phyloP scores from a whole-genome alignment of 2,329 filamentous ascomycete genomes.

The Beauveria sp. region DNA sequence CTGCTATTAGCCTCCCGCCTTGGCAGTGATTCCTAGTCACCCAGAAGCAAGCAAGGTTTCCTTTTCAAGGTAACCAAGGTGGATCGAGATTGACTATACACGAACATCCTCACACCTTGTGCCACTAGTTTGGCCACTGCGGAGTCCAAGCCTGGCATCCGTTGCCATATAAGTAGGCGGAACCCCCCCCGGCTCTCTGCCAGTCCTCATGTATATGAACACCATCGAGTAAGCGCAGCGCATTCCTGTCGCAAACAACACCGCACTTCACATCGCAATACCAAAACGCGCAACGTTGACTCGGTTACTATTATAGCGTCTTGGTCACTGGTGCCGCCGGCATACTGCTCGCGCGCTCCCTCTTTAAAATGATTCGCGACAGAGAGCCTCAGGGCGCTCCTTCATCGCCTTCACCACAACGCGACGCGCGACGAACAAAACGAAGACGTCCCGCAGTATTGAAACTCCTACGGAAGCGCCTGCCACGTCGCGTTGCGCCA shows the following conservation, averaged over 20 bases:
- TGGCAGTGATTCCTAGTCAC: not conserved
- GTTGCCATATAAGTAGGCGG: not conserved
- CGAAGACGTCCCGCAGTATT: not conserved
- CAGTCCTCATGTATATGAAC: not conserved
- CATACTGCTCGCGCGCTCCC: not conserved
- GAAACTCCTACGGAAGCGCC: constrained; percentile 4
- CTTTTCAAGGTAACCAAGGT: not conserved
- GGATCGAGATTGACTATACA: not conserved
- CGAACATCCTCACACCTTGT: not conserved
- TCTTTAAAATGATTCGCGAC: constrained; percentile 5
- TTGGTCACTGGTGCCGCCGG: constrained; percentile 1
- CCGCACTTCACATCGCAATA: not conserved
- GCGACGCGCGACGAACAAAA: not conserved
- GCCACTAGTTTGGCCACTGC: constrained; percentile 2
- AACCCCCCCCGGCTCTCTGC: not conserved
- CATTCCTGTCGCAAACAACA: not conserved
- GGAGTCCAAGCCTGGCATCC: not conserved
- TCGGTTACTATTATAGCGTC: not conserved
- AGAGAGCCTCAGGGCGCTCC: not conserved
- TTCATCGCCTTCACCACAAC: not conserved
- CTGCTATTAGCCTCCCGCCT: not conserved
- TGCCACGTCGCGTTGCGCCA: constrained; percentile 26
- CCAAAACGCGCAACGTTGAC: not conserved
- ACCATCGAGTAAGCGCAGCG: constrained; percentile 7
- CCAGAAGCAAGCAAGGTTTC: not conserved